Conservation (phyloP, 2,329 filamentous ascomycete species). For the Xylaria multiplex region DNA sequence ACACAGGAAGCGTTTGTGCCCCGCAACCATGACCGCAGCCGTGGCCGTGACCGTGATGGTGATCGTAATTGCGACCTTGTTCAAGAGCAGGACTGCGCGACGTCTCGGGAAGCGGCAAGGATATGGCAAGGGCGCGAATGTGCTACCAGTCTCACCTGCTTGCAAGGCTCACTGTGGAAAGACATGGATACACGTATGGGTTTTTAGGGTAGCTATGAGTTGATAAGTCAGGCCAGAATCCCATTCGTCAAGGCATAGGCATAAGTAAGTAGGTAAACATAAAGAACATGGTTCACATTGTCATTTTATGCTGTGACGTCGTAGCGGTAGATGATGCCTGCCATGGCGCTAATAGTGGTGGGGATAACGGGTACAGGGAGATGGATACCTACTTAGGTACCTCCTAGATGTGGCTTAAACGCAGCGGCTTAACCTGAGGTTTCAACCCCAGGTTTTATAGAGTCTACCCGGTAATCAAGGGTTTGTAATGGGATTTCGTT, state of each 20-base stretch:
- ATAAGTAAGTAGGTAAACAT: background rate
- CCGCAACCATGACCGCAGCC: background rate
- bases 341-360: background rate
- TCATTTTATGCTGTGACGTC: conserved; percentile 22
- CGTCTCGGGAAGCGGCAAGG: conserved; percentile 25
- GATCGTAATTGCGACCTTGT: background rate
- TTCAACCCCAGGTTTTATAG: too few relatives aligned
- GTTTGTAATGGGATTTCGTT: background rate
- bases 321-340: background rate
- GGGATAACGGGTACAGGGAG: background rate
- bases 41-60: too few relatives aligned
- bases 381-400: background rate
- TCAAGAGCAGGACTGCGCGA: background rate
- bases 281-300: background rate
- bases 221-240: background rate
- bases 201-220: background rate
- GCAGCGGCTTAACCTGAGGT: too few relatives aligned
- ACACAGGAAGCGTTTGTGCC: conserved; percentile 24
- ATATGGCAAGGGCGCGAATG: conserved; percentile 18
- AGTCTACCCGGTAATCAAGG: background rate
- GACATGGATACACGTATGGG: conserved; percentile 11
- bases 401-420: background rate
- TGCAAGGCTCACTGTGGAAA: conserved; percentile 13
- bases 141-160: conserved; percentile 20
- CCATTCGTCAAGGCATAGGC: background rate